Conservation (phyloP, 306 rosid genomes). For the Acacia melanoxylon region DNA sequence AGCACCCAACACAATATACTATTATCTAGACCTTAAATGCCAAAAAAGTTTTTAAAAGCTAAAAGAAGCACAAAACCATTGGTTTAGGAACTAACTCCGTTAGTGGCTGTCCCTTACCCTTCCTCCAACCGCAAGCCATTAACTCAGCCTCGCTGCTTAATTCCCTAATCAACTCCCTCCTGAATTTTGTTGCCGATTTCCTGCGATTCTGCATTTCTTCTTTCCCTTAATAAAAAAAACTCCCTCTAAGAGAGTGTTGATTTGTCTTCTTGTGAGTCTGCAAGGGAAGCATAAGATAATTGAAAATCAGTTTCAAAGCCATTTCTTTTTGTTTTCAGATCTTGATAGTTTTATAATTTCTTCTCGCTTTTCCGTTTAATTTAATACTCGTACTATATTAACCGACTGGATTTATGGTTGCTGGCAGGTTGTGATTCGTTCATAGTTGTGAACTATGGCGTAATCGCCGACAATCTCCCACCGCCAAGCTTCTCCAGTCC, state of each 20-base stretch:
- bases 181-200: slow-evolving; percentile 1
- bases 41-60: too few species aligned
- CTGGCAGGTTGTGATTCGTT: slow-evolving; percentile 68
- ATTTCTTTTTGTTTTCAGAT: neutral
- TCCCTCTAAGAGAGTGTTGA: neutral
- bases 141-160: neutral
- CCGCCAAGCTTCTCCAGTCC: slow-evolving; percentile 89
- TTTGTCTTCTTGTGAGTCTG: neutral
- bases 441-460: slow-evolving; percentile 89
- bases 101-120: too few species aligned
- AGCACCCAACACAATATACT: too few species aligned
- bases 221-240: neutral
- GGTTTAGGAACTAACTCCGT: too few species aligned
- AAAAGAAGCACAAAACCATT: too few species aligned
- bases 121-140: neutral
- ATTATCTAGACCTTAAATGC: too few species aligned
- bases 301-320: neutral
- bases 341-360: neutral
- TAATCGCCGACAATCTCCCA: slow-evolving; percentile 90
- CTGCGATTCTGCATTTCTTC: slow-evolving; percentile 2
- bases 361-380: neutral
- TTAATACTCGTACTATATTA: neutral
- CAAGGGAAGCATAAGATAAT: neutral
- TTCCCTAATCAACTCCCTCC: slow-evolving; percentile 2
- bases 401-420: neutral